phyloP scores from a whole-genome alignment of 129 eudicot species.

The Erigeron canadensis region DNA sequence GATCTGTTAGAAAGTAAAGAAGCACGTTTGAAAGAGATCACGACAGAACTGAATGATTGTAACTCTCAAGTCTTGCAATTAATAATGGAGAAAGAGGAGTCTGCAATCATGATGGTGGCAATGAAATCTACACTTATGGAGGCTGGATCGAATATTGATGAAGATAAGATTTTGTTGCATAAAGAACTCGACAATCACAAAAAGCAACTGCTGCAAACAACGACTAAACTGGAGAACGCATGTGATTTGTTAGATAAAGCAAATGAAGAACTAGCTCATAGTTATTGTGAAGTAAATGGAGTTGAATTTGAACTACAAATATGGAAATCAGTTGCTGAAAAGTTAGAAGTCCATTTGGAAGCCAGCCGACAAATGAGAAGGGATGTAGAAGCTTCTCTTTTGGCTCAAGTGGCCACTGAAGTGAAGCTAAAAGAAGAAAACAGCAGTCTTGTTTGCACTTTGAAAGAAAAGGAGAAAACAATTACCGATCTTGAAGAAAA shows the following conservation, averaged over 20 bases:
- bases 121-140: conserved; percentile 57
- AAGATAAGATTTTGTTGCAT: conserved; percentile 22
- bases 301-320: conserved; percentile 64
- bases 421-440: conserved; percentile 65
- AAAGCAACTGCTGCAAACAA: conserved; percentile 46
- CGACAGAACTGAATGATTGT: conserved; percentile 43
- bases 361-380: conserved; percentile 46
- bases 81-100: conserved; percentile 57
- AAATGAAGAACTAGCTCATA: conserved; percentile 54
- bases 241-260: conserved; percentile 48
- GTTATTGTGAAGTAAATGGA: conserved; percentile 53
- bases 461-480: conserved; percentile 52
- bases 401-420: conserved; percentile 70
- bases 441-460: conserved; percentile 28
- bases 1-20: conserved; percentile 49
- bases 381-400: conserved; percentile 70
- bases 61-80: conserved; percentile 39
- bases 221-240: conserved; percentile 39
- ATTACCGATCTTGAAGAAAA: conserved; percentile 52
- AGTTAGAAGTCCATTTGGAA: conserved; percentile 46
- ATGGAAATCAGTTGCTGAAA: conserved; percentile 68
- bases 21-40: conserved; percentile 38
- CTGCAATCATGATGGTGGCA: conserved; percentile 47
- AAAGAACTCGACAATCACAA: conserved; percentile 38
- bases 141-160: conserved; percentile 37